Conservation (phyloP, 2,329 filamentous ascomycete species). For the Bipolaris zeicola region DNA sequence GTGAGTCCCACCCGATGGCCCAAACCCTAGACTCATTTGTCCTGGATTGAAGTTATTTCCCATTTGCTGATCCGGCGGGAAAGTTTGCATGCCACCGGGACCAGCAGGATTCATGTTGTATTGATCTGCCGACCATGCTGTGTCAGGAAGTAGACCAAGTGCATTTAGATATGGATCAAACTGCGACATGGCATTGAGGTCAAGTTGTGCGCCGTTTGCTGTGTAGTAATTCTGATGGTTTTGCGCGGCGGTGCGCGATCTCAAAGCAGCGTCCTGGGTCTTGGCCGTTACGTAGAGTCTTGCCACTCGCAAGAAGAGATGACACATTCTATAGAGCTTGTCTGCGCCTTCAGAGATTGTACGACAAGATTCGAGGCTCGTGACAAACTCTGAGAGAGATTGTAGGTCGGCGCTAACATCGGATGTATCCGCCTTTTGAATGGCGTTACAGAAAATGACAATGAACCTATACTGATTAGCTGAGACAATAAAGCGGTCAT, state of each 20-base stretch:
- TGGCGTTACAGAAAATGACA: conserved; percentile 55
- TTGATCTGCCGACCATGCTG: conserved; percentile 29
- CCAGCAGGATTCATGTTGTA: conserved; percentile 10
- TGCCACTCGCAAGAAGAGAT: conserved; percentile 66
- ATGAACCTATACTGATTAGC: conserved; percentile 45
- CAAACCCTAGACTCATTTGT: conserved; percentile 14
- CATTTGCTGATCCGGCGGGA: conserved; percentile 8
- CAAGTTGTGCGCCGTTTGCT: conserved; percentile 20
- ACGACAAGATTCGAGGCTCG: conserved; percentile 59
- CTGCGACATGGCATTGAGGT: conserved; percentile 38
- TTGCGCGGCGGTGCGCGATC: conserved; percentile 6
- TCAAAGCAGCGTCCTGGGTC: conserved; percentile 45
- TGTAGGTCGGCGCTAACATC: conserved; percentile 63
- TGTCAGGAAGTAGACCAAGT: conserved; percentile 63
- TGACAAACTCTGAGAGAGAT: conserved; percentile 62
- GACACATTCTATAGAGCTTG: conserved; percentile 66
- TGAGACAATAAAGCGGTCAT: not conserved
- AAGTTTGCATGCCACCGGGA: conserved; percentile 13
- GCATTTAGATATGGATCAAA: conserved; percentile 70
- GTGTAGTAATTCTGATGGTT: conserved; percentile 21
- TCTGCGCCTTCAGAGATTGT: conserved; percentile 63
- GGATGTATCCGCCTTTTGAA: conserved; percentile 57
- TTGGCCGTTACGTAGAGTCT: conserved; percentile 67
- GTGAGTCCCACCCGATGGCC: conserved; percentile 30
- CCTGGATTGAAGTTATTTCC: not conserved